Conservation (phyloP, 2,329 filamentous ascomycete species). For the Stagonosporopsis vannaccii region DNA sequence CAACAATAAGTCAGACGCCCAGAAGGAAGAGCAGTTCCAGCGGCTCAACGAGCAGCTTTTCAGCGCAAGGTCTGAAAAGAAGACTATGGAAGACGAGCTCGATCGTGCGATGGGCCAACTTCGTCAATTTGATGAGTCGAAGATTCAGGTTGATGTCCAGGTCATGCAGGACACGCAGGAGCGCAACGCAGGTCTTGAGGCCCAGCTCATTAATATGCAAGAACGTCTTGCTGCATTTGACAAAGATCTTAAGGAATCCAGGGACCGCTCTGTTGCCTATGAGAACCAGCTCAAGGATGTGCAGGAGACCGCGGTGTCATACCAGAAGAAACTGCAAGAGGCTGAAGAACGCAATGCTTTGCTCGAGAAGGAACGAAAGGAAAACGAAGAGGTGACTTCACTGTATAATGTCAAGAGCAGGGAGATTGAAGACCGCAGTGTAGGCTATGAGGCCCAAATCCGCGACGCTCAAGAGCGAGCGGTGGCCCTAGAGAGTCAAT, state of each 20-base stretch:
- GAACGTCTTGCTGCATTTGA: slow-evolving; percentile 45
- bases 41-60: slow-evolving; percentile 53
- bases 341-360: slow-evolving; percentile 36
- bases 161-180: slow-evolving; percentile 40
- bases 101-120: slow-evolving; percentile 46
- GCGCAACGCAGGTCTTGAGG: slow-evolving; percentile 43
- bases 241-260: slow-evolving; percentile 34
- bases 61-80: slow-evolving; percentile 45
- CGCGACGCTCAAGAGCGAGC: slow-evolving; percentile 44
- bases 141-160: slow-evolving; percentile 28
- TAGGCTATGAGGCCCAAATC: slow-evolving; percentile 43
- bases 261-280: slow-evolving; percentile 39
- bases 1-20: slow-evolving; percentile 80
- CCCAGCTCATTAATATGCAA: slow-evolving; percentile 43
- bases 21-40: slow-evolving; percentile 50
- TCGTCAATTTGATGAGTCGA: slow-evolving; percentile 39
- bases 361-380: slow-evolving; percentile 40
- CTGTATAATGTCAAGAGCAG: slow-evolving; percentile 30
- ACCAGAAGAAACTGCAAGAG: slow-evolving; percentile 40
- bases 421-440: slow-evolving; percentile 33
- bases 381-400: slow-evolving; percentile 38
- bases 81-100: slow-evolving; percentile 45
- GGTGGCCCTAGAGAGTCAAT: slow-evolving; percentile 42
- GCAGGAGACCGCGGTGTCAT: slow-evolving; percentile 38
- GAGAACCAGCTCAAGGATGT: slow-evolving; percentile 45